Percentiles rank a stretch among this genome's conserved stretches.
These are phyloP conservation scores for Fusarium napiforme DNA, from an alignment of 2,329 filamentous ascomycete species.

Conservation along the genomic window DNA sequence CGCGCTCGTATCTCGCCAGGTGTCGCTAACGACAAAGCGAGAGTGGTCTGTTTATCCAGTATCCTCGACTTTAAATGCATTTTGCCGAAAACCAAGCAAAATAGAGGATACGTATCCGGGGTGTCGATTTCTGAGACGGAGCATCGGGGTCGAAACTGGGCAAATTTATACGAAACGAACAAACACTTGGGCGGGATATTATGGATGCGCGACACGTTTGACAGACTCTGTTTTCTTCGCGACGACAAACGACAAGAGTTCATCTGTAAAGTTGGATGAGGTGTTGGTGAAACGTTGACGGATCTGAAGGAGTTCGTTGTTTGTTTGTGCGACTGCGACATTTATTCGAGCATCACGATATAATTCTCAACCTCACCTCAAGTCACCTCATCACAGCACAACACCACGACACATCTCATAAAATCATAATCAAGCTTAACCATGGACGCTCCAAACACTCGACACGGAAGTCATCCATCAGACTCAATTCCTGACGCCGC, in stretches of 20 bases:
- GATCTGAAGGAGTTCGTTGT: neutral
- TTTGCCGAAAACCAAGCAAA: neutral
- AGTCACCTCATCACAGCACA: neutral
- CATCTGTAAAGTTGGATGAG: neutral
- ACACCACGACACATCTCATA: neutral
- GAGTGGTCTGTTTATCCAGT: neutral
- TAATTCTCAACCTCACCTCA: neutral
- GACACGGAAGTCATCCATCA: constrained; percentile 42
- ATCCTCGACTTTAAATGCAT: neutral
- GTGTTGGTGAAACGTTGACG: neutral
- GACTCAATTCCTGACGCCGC: constrained; percentile 47
- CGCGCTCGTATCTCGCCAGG: neutral
- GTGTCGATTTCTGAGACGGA: neutral
- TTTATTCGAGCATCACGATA: neutral
- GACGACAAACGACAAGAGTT: neutral
- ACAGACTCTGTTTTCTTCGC: neutral
- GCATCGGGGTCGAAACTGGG: neutral
- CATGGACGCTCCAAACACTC: constrained; percentile 37
- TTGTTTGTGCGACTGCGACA: neutral
- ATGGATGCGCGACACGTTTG: constrained; percentile 1
- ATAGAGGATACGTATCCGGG: neutral
- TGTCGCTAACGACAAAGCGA: neutral
- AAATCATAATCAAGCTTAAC: neutral
- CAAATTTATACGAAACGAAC: constrained; percentile 15
- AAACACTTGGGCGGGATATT: constrained; percentile 5